Percentiles rank a stretch among this genome's conserved stretches.
Evolutionary conservation across 2,329 filamentous ascomycete genomes (phyloP).

Genomic region (Trichoderma aggressivum): DNA sequence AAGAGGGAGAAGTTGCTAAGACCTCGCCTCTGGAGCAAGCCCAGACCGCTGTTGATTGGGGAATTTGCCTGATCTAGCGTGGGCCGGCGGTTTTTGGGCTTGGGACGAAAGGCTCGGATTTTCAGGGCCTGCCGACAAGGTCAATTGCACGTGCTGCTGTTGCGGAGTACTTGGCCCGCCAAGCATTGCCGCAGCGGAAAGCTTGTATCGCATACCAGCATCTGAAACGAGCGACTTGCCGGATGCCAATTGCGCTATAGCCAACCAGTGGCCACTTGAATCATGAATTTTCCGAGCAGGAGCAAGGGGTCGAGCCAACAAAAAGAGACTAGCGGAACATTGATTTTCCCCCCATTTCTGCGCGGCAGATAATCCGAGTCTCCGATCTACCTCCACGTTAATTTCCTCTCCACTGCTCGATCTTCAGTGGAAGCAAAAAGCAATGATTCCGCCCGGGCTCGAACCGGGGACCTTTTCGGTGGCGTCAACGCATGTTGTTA

Average conservation of each 20-base stretch:
- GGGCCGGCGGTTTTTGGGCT: not conserved
- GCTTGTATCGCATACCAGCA: not conserved
- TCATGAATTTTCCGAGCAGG: slow-evolving; percentile 13
- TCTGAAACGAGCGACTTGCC: not conserved
- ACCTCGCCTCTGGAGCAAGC: slow-evolving; percentile 3
- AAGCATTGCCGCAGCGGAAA: not conserved
- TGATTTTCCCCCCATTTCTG: not conserved
- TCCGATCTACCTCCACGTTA: not conserved
- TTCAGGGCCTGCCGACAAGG: not conserved
- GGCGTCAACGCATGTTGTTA: slow-evolving; percentile 20
- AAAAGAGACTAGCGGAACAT: slow-evolving; percentile 6
- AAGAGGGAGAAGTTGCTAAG: slow-evolving; percentile 5
- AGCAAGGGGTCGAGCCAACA: not conserved
- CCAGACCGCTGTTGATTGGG: slow-evolving; percentile 18
- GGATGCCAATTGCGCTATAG: not conserved
- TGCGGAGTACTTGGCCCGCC: not conserved
- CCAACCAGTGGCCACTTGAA: not conserved
- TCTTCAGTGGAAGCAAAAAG: not conserved
- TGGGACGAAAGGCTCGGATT: not conserved
- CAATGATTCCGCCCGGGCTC: slow-evolving; percentile 19
- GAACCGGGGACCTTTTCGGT: slow-evolving; percentile 21
- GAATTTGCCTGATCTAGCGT: slow-evolving; percentile 7
- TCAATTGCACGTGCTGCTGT: not conserved
- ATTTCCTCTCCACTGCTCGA: not conserved
- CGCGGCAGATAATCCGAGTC: not conserved